phyloP scores from a whole-genome alignment of 768 basidiomycete species.

The Boletus eberwhitei region DNA sequence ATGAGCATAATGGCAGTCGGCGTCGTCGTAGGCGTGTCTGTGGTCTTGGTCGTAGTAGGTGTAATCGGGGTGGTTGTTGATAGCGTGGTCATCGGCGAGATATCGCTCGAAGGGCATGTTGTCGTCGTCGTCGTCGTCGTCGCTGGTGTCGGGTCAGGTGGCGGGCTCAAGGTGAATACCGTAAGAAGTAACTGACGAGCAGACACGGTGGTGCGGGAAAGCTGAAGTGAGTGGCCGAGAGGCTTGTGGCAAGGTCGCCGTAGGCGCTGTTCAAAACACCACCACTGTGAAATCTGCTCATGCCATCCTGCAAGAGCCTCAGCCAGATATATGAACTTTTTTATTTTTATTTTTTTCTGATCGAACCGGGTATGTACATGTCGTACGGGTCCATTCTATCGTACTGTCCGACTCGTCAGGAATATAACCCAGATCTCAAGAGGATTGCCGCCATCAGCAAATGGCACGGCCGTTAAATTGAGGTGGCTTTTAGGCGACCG shows the following conservation, averaged over 20 bases:
- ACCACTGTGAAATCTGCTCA: neutral
- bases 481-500: conserved; percentile 21
- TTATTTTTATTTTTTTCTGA: conserved; percentile 7
- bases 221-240: neutral
- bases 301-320: no score
- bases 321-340: conserved; percentile 8
- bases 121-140: conserved; percentile 6
- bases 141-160: neutral
- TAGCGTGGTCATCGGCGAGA: conserved; percentile 24
- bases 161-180: neutral
- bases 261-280: neutral
- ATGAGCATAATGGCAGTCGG: conserved; percentile 8
- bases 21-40: conserved; percentile 9
- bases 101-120: conserved; percentile 44
- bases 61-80: conserved; percentile 2
- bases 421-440: conserved; percentile 12
- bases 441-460: conserved; percentile 1
- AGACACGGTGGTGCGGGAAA: neutral
- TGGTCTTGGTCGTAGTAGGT: conserved; percentile 13
- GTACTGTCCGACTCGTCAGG: neutral
- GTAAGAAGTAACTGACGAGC: neutral
- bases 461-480: conserved; percentile 9
- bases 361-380: conserved; percentile 5
- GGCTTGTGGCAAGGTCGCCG: neutral
- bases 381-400: conserved; percentile 5